Evolutionary conservation across 2,329 filamentous ascomycete genomes (phyloP).

Genomic region (Neonectria punicea): DNA sequence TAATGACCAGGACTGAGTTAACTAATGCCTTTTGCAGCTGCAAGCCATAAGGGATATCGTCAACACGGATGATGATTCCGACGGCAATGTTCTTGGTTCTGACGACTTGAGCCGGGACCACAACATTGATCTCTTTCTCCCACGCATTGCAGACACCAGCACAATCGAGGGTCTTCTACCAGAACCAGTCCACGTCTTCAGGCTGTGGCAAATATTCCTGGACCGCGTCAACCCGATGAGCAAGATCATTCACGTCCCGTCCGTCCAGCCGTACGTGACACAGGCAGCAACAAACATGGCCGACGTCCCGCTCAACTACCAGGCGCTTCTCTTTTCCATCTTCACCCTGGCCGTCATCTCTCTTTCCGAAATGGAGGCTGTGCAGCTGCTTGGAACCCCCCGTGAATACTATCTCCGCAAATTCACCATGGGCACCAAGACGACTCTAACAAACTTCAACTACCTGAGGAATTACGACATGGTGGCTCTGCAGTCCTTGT

Average conservation of each 20-base stretch:
- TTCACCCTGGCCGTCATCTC: slow-evolving; percentile 69
- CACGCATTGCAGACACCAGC: neutral
- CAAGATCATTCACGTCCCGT: slow-evolving; percentile 76
- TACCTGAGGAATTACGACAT: slow-evolving; percentile 68
- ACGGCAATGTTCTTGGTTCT: too few species aligned
- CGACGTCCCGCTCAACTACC: slow-evolving; percentile 63
- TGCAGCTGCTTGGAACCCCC: slow-evolving; percentile 57
- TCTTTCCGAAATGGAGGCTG: slow-evolving; percentile 64
- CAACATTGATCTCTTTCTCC: neutral
- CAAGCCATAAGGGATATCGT: neutral
- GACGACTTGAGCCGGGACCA: neutral
- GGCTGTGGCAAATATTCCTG: slow-evolving; percentile 77
- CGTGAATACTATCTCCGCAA: slow-evolving; percentile 59
- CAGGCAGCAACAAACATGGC: slow-evolving; percentile 65
- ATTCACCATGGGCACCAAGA: slow-evolving; percentile 60
- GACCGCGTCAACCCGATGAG: slow-evolving; percentile 78
- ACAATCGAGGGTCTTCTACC: neutral
- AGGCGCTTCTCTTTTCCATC: slow-evolving; percentile 71
- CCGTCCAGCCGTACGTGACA: slow-evolving; percentile 70
- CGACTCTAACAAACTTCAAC: slow-evolving; percentile 58
- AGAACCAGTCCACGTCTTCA: slow-evolving; percentile 64
- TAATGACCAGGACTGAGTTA: neutral
- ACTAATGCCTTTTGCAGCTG: neutral
- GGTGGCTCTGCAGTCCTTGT: slow-evolving; percentile 64
- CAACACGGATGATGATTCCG: neutral